phyloP scores from a whole-genome alignment of 116 monocot species.

The Zostera marina region DNA sequence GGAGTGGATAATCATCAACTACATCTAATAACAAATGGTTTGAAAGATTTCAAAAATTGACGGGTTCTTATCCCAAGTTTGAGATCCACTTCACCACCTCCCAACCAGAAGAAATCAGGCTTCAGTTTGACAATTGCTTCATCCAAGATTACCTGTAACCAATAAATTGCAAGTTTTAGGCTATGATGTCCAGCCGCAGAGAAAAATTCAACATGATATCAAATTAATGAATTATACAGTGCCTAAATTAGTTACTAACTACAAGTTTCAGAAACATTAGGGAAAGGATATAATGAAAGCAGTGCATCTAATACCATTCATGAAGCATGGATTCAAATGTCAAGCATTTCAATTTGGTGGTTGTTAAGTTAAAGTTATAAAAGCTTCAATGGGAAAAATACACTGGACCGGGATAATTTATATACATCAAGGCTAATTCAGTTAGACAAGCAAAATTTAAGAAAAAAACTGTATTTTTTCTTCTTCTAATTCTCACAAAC shows the following conservation, averaged over 20 bases:
- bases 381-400: no score
- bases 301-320: no score
- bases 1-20: conserved; percentile 24
- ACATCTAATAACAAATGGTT: conserved; percentile 69
- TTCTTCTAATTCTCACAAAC: background rate
- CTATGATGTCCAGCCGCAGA: background rate
- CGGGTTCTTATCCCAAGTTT: conserved; percentile 74
- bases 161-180: background rate
- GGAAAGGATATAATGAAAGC: no score
- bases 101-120: conserved; percentile 94
- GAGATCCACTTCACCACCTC: conserved; percentile 83
- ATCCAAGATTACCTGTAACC: conserved; percentile 80
- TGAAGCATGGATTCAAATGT: no score
- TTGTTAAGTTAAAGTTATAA: no score
- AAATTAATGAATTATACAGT: background rate
- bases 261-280: no score
- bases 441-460: background rate
- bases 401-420: no score
- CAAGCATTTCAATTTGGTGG: no score
- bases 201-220: background rate
- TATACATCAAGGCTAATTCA: background rate
- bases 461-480: background rate
- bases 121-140: conserved; percentile 78
- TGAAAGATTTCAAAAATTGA: conserved; percentile 55
- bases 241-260: background rate